These are phyloP conservation scores for Boletus vermiculosoides DNA, from an alignment of 768 basidiomycete genomes.

Conservation along the genomic window DNA sequence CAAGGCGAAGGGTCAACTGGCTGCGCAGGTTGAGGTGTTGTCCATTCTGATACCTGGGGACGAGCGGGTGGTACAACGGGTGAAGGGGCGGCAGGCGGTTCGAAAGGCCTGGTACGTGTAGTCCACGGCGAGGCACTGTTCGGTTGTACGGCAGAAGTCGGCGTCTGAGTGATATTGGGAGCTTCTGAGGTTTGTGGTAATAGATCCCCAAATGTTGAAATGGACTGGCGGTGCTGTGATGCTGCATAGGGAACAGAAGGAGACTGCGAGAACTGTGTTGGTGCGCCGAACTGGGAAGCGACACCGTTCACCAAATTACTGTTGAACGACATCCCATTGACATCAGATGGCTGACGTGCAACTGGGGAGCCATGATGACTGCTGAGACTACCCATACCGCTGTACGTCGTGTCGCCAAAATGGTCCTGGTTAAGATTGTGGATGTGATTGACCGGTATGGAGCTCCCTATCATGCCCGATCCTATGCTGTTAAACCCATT, in stretches of 20 bases:
- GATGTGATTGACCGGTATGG: slow-evolving; percentile 20
- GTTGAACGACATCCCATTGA: slow-evolving; percentile 25
- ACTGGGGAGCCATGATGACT: slow-evolving; percentile 24
- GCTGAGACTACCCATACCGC: slow-evolving; percentile 21
- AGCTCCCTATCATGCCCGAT: slow-evolving; percentile 17
- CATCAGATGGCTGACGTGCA: slow-evolving; percentile 23
- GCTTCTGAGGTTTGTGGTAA: slow-evolving; percentile 17
- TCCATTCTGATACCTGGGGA: slow-evolving; percentile 39
- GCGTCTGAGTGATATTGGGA: slow-evolving; percentile 19
- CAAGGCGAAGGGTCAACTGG: slow-evolving; percentile 52
- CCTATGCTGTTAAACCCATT: slow-evolving; percentile 24
- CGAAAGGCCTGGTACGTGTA: slow-evolving; percentile 16
- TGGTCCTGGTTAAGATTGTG: slow-evolving; percentile 29
- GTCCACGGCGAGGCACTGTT: slow-evolving; percentile 26
- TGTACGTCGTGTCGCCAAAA: slow-evolving; percentile 25
- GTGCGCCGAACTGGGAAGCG: slow-evolving; percentile 21
- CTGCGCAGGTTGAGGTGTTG: slow-evolving; percentile 20
- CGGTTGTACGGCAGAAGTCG: slow-evolving; percentile 24
- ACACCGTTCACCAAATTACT: slow-evolving; percentile 16
- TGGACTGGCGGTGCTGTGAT: slow-evolving; percentile 21
- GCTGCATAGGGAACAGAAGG: slow-evolving; percentile 19
- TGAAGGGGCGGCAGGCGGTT: slow-evolving; percentile 17
- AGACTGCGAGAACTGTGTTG: slow-evolving; percentile 22
- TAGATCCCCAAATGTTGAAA: slow-evolving; percentile 25
- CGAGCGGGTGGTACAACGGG: slow-evolving; percentile 25